Conservation (phyloP, 768 basidiomycete species). For the Tephrocybe sp. region DNA sequence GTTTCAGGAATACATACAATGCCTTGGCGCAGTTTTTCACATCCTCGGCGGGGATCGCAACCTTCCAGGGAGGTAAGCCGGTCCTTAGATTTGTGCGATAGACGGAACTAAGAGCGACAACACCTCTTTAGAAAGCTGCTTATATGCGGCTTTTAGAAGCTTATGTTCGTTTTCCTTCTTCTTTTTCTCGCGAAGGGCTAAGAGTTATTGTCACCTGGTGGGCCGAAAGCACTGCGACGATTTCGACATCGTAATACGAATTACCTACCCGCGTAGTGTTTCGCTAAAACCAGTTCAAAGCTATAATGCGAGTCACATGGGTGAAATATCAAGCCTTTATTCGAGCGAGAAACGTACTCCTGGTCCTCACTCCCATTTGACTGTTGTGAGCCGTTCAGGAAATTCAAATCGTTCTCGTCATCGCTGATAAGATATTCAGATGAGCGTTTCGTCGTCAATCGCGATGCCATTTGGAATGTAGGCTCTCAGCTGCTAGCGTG, state of each 20-base stretch:
- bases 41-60: constrained; percentile 15
- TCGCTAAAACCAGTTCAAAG: constrained; percentile 16
- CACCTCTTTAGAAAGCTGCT: constrained; percentile 21
- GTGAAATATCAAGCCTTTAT: background rate
- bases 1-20: constrained; percentile 12
- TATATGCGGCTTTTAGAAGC: constrained; percentile 18
- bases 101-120: background rate
- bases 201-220: background rate
- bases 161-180: constrained; percentile 20
- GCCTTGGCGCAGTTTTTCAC: constrained; percentile 8
- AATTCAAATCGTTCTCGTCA: constrained; percentile 10
- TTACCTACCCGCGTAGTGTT: constrained; percentile 20
- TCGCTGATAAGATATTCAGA: constrained; percentile 9
- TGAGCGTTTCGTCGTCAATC: constrained; percentile 2
- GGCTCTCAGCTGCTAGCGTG: too few species aligned
- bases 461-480: constrained; percentile 12
- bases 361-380: constrained; percentile 22
- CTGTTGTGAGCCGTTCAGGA: constrained; percentile 15
- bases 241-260: background rate
- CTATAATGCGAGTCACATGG: background rate
- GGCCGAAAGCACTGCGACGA: background rate
- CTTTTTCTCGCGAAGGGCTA: constrained; percentile 18
- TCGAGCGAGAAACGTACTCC: constrained; percentile 6
- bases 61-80: constrained; percentile 3
- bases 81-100: background rate